phyloP scores from a whole-genome alignment of 2,329 filamentous ascomycete genomes.

The Exophiala oligosperma region DNA sequence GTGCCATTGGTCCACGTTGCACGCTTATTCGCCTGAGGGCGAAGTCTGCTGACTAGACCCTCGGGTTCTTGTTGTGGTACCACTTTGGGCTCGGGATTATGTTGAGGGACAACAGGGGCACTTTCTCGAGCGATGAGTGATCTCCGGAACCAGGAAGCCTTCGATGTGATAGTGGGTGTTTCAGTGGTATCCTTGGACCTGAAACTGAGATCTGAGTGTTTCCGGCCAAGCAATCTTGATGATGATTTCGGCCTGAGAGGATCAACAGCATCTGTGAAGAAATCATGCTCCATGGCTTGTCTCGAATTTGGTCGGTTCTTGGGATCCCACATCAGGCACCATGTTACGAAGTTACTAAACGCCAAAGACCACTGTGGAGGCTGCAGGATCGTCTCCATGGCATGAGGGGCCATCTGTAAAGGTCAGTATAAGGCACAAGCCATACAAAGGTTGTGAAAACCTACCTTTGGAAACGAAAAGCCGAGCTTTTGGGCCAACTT shows the following conservation, averaged over 20 bases:
- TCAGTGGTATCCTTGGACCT: constrained; percentile 66
- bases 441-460: constrained; percentile 21
- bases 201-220: constrained; percentile 78
- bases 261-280: constrained; percentile 89
- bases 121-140: constrained; percentile 82
- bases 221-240: constrained; percentile 80
- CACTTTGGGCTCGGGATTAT: constrained; percentile 39
- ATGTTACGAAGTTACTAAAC: constrained; percentile 90
- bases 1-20: constrained; percentile 88
- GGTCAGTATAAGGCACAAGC: constrained; percentile 14
- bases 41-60: constrained; percentile 52
- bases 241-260: constrained; percentile 90
- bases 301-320: constrained; percentile 86
- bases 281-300: constrained; percentile 93
- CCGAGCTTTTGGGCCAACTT: constrained; percentile 91
- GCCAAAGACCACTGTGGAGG: constrained; percentile 87
- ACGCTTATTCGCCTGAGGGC: constrained; percentile 70
- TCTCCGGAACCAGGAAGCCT: constrained; percentile 96
- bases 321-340: constrained; percentile 99
- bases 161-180: constrained; percentile 64
- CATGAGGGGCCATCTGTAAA: constrained; percentile 85
- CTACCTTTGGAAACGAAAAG: constrained; percentile 89
- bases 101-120: constrained; percentile 58
- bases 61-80: constrained; percentile 41
- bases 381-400: constrained; percentile 91